Conservation (phyloP, 169 alveolate genomes). For the Plasmodium malariae region DNA sequence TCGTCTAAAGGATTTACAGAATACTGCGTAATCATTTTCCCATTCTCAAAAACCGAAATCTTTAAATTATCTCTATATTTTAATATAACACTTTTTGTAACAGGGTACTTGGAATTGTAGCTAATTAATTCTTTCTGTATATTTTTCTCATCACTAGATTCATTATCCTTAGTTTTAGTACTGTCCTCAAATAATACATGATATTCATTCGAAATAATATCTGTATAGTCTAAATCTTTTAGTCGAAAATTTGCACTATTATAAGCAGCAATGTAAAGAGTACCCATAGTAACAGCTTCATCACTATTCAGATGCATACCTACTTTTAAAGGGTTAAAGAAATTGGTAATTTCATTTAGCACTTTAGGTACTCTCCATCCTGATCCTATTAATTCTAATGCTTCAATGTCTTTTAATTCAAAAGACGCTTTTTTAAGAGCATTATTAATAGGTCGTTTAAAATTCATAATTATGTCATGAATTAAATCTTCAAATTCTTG, state of each 20-base stretch:
- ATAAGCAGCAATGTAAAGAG: constrained; percentile 84
- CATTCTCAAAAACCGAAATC: constrained; percentile 71
- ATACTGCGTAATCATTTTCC: constrained; percentile 29
- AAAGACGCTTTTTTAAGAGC: constrained; percentile 81
- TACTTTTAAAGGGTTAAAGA: constrained; percentile 80
- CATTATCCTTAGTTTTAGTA: neutral
- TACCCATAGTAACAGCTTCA: constrained; percentile 87
- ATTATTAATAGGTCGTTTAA: constrained; percentile 77
- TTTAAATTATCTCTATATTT: constrained; percentile 58
- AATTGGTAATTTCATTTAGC: constrained; percentile 77
- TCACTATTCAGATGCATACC: constrained; percentile 88
- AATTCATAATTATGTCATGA: constrained; percentile 62
- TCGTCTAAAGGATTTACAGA: constrained; percentile 18
- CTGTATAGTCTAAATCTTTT: constrained; percentile 78
- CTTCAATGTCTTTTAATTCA: constrained; percentile 81
- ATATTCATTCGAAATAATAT: constrained; percentile 78
- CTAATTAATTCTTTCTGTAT: constrained; percentile 43
- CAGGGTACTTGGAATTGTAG: constrained; percentile 50
- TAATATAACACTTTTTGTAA: constrained; percentile 44
- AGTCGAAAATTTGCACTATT: constrained; percentile 82
- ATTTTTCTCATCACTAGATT: constrained; percentile 25
- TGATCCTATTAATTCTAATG: constrained; percentile 86
- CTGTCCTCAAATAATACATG: constrained; percentile 60
- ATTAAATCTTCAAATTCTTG: constrained; percentile 79
- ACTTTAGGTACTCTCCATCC: constrained; percentile 86